Evolutionary conservation across 176 grass and related monocot genomes (phyloP).

Genomic region (Oryza glumipatula): DNA sequence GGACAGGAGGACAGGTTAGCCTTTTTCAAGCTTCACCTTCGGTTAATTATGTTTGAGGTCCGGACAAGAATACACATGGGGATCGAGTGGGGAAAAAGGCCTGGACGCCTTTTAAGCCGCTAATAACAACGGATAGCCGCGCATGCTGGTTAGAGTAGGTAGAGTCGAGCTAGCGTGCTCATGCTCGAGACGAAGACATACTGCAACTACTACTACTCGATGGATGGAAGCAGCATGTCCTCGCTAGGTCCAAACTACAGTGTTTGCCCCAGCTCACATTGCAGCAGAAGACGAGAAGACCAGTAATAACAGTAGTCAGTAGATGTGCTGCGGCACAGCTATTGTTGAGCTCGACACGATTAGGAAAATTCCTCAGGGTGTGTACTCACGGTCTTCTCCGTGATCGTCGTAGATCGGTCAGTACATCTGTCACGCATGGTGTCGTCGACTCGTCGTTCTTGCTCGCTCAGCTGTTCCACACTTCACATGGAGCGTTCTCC

Average conservation of each 20-base stretch:
- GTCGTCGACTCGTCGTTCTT: neutral
- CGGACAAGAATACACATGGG: conserved; percentile 18
- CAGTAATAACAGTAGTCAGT: neutral
- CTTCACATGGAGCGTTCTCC: neutral
- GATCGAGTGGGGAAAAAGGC: neutral
- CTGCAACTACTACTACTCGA: neutral
- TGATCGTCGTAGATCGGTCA: neutral
- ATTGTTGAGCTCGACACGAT: neutral
- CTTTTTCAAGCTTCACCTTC: neutral
- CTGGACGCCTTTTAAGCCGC: conserved; percentile 10
- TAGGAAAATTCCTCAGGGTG: neutral
- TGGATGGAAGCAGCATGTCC: neutral
- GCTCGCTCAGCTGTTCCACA: neutral
- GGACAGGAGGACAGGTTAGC: neutral
- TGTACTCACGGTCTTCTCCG: neutral
- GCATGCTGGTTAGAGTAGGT: neutral
- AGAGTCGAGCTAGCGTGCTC: neutral
- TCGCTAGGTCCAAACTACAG: neutral
- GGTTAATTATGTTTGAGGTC: conserved; percentile 3
- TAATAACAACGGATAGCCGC: conserved; percentile 8
- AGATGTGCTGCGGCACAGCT: neutral
- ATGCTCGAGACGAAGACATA: neutral
- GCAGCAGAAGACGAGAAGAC: no score
- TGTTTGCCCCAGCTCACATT: neutral
- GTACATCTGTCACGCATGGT: neutral